phyloP scores from a whole-genome alignment of 169 alveolate species.

The Plasmodium chabaudi region DNA sequence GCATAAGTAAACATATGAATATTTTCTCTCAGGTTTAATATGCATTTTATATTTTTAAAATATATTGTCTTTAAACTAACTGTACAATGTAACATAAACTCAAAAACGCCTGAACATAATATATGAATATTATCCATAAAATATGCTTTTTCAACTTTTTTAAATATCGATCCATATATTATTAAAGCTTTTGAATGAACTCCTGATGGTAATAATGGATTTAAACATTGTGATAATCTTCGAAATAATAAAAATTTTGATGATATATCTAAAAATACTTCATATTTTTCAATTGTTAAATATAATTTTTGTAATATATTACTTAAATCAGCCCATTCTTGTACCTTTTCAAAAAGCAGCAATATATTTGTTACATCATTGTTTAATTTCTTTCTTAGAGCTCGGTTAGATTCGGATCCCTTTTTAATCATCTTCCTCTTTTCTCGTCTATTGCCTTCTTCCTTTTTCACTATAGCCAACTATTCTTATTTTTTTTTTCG shows the following conservation, averaged over 20 bases:
- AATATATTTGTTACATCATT: conserved; percentile 83
- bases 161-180: conserved; percentile 89
- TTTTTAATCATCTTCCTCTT: not conserved
- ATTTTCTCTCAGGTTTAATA: conserved; percentile 90
- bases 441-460: too few species aligned
- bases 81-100: conserved; percentile 92
- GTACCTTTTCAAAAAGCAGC: conserved; percentile 91
- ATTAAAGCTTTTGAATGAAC: conserved; percentile 94
- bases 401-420: conserved; percentile 24
- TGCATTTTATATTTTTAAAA: conserved; percentile 87
- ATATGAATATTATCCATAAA: conserved; percentile 91
- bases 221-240: conserved; percentile 93
- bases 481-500: too few species aligned
- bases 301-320: conserved; percentile 90
- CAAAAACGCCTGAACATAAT: conserved; percentile 93
- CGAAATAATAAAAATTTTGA: conserved; percentile 90
- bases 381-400: conserved; percentile 77
- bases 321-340: conserved; percentile 95
- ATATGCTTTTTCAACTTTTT: conserved; percentile 87
- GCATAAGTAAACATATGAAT: conserved; percentile 85
- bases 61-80: conserved; percentile 90
- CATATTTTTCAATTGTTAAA: conserved; percentile 84
- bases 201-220: conserved; percentile 94
- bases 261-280: conserved; percentile 83
- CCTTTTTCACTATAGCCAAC: too few species aligned